Conservation (phyloP, 1,284 basidiomycete species). For the Volvariella volvacea region DNA sequence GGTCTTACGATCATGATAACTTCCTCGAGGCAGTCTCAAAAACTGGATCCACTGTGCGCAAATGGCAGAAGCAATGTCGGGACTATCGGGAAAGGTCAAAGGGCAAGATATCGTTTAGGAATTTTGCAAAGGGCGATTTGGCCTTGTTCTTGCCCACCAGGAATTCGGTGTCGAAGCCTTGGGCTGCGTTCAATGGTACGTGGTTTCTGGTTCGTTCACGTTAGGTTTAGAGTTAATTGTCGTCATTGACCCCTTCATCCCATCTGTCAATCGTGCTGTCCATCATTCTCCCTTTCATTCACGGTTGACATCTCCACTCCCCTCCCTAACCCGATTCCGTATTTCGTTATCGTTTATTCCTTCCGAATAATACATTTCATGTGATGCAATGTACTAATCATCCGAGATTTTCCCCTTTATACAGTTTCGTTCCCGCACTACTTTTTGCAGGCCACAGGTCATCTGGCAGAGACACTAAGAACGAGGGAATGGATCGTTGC, state of each 20-base stretch:
- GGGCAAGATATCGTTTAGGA: conserved; percentile 91
- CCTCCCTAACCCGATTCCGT: conserved; percentile 5
- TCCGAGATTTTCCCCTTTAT: conserved; percentile 10
- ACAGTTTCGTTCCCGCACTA: conserved; percentile 94
- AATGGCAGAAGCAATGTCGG: conserved; percentile 96
- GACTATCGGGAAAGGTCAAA: conserved; percentile 88
- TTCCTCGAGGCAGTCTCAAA: conserved; percentile 79
- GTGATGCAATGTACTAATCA: background rate
- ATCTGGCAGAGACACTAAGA: conserved; percentile 80
- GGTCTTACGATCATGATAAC: conserved; percentile 75
- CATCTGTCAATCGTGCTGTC: no score
- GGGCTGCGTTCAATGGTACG: conserved; percentile 95
- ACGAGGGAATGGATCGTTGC: conserved; percentile 93
- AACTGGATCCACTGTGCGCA: conserved; percentile 81
- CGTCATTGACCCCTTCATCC: no score
- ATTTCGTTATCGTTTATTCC: no score
- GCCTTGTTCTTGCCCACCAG: conserved; percentile 94
- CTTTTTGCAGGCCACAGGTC: conserved; percentile 84
- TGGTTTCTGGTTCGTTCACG: conserved; percentile 12
- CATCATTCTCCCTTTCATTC: no score
- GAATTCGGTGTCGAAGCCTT: conserved; percentile 87
- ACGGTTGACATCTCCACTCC: no score
- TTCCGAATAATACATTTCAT: no score
- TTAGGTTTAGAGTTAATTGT: no score
- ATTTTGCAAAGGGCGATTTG: conserved; percentile 89